These are phyloP conservation scores for Theileria sp. DNA, from an alignment of 169 alveolate species.

Conservation along the genomic window DNA sequence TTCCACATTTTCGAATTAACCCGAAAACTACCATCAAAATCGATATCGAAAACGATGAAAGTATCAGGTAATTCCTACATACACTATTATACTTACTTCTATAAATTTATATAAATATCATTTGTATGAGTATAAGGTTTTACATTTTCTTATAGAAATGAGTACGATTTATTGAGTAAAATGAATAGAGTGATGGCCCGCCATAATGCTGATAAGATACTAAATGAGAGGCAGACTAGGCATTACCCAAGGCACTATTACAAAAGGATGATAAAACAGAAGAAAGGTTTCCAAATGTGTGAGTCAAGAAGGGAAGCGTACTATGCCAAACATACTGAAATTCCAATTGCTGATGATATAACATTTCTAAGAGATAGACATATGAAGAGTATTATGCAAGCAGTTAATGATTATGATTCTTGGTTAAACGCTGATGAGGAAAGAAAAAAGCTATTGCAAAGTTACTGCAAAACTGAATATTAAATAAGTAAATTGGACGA, in stretches of 20 bases:
- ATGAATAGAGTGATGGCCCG: conserved; percentile 21
- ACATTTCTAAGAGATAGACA: background rate
- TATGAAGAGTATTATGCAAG: conserved; percentile 26
- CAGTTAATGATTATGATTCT: conserved; percentile 22
- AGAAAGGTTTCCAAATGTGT: conserved; percentile 48
- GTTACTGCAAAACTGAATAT: background rate
- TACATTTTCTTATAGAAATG: conserved; percentile 13
- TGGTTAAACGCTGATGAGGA: conserved; percentile 21
- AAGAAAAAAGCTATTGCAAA: background rate
- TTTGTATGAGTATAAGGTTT: background rate
- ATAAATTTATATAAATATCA: background rate
- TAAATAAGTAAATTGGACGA: too few relatives aligned
- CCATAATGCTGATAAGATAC: conserved; percentile 15
- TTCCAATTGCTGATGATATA: conserved; percentile 21
- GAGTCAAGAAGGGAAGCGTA: conserved; percentile 27
- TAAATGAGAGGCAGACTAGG: conserved; percentile 40
- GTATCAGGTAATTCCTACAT: background rate
- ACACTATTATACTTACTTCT: background rate
- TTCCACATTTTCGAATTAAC: conserved; percentile 7
- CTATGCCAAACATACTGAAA: conserved; percentile 10
- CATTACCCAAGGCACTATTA: conserved; percentile 65
- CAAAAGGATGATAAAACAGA: conserved; percentile 53
- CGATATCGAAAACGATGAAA: background rate
- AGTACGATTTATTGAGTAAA: conserved; percentile 25
- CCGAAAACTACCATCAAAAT: background rate